Evolutionary conservation across 768 basidiomycete genomes (phyloP), one percentile per base, ranked within the genome.

Genomic region (Astraeus odoratus): DNA sequence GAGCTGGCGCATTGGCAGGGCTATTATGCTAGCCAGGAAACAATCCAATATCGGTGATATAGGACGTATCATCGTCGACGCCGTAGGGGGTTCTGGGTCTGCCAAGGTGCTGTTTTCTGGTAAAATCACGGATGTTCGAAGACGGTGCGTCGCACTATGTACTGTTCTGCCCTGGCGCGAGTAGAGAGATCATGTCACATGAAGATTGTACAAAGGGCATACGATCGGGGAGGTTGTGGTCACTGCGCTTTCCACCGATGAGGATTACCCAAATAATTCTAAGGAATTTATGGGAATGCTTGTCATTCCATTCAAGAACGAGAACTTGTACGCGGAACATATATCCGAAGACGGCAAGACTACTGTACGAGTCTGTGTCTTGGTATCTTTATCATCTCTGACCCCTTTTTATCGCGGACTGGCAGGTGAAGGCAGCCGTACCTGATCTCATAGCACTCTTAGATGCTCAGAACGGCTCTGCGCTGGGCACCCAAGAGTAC

Each of bases 361-460:
- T n/a, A 54, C 45, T 51, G 57, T 63, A 24, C 27, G 38, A 27
- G 6, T 36, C 3, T 33, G 41, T 30, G 5, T 41, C 8, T 24
- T 35, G 15, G 23, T 31, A 25, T 39, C 12, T 46, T 33, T 41
- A 12, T 40, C 25, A 37, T 43, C n/a, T 16, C 20, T 31, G 9
- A n/a, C n/a, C 25, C 20, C 20, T 23, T n/a, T 6, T 23, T 12
- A 31, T 39, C 54, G 39, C 52, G 30, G n/a, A 13, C 4, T 52
- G 47, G 20, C 31, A 76, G 71, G 63, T 78, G 30, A 61, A 76
- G 1, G 76, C 72, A 25, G 70, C 72, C 26, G 82, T 85, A 9
- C 83, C 82, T 3, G 82, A 84, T 57, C 67, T 85, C 20, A 80
- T 84, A 43, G 67, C 75, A 0, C 75, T 83, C 9, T 60, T 83